Conservation (phyloP, 106 monocot species). For the Iris macrosiphon region DNA sequence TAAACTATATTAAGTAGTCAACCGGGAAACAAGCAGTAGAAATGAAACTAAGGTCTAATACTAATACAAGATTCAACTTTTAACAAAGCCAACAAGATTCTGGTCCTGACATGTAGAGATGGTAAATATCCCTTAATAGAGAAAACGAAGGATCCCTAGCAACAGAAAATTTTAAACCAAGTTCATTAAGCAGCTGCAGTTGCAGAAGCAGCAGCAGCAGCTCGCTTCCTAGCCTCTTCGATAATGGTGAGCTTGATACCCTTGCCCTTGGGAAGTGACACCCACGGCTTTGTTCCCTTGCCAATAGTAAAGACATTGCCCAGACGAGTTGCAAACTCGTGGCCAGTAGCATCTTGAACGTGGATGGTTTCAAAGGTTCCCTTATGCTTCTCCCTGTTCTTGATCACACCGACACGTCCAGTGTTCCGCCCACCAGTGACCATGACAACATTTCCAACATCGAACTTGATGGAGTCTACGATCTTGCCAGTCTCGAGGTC, state of each 20-base stretch:
- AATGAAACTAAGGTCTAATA: too few relatives aligned
- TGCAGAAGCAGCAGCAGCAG: conserved; percentile 37
- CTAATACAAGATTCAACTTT: too few relatives aligned
- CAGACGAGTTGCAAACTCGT: conserved; percentile 76
- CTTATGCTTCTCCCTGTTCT: conserved; percentile 95
- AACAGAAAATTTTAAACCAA: too few relatives aligned
- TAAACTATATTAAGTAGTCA: too few relatives aligned
- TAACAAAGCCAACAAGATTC: too few relatives aligned
- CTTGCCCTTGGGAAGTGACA: conserved; percentile 82
- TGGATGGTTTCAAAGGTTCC: conserved; percentile 83
- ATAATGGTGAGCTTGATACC: conserved; percentile 81
- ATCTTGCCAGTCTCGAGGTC: conserved; percentile 72
- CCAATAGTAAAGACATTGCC: conserved; percentile 84
- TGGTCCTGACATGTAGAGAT: too few relatives aligned
- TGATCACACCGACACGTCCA: conserved; percentile 77
- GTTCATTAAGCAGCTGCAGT: conserved; percentile 16
- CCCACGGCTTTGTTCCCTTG: conserved; percentile 80
- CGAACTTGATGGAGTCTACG: conserved; percentile 77
- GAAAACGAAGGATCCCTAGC: too few relatives aligned
- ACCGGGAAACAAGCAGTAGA: too few relatives aligned
- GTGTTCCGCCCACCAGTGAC: conserved; percentile 83
- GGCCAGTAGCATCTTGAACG: conserved; percentile 65
- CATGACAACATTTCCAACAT: conserved; percentile 86
- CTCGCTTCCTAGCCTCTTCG: conserved; percentile 70
- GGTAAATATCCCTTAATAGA: too few relatives aligned